Percentiles rank a stretch among this genome's conserved stretches.
phyloP scores from a whole-genome alignment of 148 eudicot genomes.

The Selenicereus undatus region DNA sequence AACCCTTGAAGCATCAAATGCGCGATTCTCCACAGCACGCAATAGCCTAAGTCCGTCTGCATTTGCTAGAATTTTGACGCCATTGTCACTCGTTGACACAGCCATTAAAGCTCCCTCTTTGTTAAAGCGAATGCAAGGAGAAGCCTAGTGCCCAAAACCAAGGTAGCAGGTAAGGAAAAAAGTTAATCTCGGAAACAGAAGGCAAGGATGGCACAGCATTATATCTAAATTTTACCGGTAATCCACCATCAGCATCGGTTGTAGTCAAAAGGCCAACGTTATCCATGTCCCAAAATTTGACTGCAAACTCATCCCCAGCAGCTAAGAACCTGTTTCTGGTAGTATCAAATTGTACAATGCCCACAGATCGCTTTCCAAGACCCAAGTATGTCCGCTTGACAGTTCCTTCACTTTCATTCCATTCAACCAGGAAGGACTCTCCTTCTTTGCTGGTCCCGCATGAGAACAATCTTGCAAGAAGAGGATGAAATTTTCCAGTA shows the following conservation, averaged over 20 bases:
- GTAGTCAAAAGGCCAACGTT: slow-evolving; percentile 55
- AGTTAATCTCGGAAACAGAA: not conserved
- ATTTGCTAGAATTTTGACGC: slow-evolving; percentile 80
- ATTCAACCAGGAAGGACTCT: slow-evolving; percentile 87
- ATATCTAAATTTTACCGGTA: slow-evolving; percentile 48
- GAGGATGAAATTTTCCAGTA: not conserved
- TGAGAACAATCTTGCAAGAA: slow-evolving; percentile 65
- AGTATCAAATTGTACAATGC: slow-evolving; percentile 88
- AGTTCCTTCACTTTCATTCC: slow-evolving; percentile 95
- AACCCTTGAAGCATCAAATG: slow-evolving; percentile 65
- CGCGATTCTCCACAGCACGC: slow-evolving; percentile 50
- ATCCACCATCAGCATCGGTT: slow-evolving; percentile 78
- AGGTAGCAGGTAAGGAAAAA: slow-evolving; percentile 16
- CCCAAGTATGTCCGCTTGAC: slow-evolving; percentile 75
- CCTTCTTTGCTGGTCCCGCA: slow-evolving; percentile 96
- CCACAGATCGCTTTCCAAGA: slow-evolving; percentile 70
- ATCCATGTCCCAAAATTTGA: slow-evolving; percentile 97
- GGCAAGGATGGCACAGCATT: not conserved
- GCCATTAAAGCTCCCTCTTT: slow-evolving; percentile 85
- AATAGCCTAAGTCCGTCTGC: slow-evolving; percentile 62
- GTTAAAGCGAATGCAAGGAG: slow-evolving; percentile 86
- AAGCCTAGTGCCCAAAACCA: slow-evolving; percentile 48
- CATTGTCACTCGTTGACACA: slow-evolving; percentile 83
- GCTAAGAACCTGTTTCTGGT: slow-evolving; percentile 79
- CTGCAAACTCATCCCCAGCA: slow-evolving; percentile 72